A percentile compares a stretch with the other conserved stretches of the same genome.
Evolutionary conservation across 2,329 filamentous ascomycete species (phyloP).

Genomic region (Epichloe festucae): DNA sequence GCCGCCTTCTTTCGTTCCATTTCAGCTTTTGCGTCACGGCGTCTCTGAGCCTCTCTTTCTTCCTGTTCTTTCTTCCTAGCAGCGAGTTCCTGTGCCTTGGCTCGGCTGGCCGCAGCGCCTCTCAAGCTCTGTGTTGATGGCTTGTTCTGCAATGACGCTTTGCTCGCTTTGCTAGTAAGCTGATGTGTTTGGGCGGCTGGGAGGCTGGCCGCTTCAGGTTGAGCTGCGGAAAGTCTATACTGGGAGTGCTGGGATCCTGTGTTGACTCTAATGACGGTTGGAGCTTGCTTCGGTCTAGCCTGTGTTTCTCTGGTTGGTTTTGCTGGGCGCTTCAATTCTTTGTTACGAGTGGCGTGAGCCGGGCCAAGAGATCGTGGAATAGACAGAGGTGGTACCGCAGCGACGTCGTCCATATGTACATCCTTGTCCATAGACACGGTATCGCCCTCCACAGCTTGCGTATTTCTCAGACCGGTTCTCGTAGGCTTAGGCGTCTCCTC

Average conservation of each 20-base stretch:
- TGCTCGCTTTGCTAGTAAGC: constrained; percentile 53
- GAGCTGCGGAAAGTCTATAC: constrained; percentile 42
- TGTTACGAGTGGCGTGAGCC: constrained; percentile 34
- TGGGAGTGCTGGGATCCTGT: constrained; percentile 50
- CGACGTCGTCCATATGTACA: constrained; percentile 43
- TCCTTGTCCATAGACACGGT: constrained; percentile 25
- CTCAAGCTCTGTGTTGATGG: constrained; percentile 48
- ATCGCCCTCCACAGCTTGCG: constrained; percentile 23
- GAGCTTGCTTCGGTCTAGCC: constrained; percentile 50
- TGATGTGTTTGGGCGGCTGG: constrained; percentile 26
- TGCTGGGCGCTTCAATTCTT: constrained; percentile 44
- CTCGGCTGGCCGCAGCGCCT: constrained; percentile 41
- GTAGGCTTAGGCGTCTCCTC: constrained; percentile 31
- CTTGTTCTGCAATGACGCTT: constrained; percentile 49
- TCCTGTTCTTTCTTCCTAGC: constrained; percentile 78
- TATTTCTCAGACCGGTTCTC: constrained; percentile 40
- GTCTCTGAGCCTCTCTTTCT: constrained; percentile 65
- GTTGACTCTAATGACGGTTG: constrained; percentile 59
- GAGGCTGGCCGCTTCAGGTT: constrained; percentile 32
- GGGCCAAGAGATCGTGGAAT: constrained; percentile 38
- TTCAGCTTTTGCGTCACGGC: constrained; percentile 70
- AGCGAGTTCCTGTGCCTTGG: constrained; percentile 61
- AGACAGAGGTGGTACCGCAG: constrained; percentile 46
- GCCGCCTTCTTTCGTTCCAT: constrained; percentile 63
- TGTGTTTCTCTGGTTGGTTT: constrained; percentile 49